Evolutionary conservation across 495 filamentous ascomycete genomes (phyloP).

Genomic region (Durotheca rogersii): DNA sequence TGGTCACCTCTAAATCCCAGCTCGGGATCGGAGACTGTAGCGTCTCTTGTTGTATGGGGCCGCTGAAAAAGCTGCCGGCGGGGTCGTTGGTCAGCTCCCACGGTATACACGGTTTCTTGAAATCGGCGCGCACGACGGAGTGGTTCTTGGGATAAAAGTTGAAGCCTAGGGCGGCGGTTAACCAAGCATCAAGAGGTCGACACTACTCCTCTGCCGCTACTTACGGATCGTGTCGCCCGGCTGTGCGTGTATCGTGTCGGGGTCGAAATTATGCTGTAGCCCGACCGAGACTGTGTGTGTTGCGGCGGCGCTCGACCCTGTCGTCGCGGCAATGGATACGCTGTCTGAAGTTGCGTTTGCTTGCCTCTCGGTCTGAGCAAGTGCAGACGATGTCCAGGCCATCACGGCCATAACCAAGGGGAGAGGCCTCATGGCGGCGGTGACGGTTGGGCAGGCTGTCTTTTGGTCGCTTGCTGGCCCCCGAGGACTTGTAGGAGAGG

Average conservation of each 20-base stretch:
- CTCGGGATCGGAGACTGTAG: constrained; percentile 48
- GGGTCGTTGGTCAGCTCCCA: constrained; percentile 48
- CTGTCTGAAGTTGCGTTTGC: neutral
- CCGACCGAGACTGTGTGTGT: constrained; percentile 14
- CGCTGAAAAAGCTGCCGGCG: constrained; percentile 11
- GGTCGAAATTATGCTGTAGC: constrained; percentile 12
- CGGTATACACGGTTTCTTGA: constrained; percentile 56
- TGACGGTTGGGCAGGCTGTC: neutral
- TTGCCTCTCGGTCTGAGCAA: constrained; percentile 3
- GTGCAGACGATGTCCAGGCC: neutral
- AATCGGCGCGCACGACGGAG: constrained; percentile 58
- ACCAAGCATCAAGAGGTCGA: neutral
- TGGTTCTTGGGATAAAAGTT: constrained; percentile 61
- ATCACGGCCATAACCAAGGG: neutral
- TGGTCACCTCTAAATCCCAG: constrained; percentile 50
- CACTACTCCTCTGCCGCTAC: neutral
- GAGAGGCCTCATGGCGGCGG: constrained; percentile 2
- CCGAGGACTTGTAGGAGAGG: neutral
- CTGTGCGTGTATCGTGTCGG: constrained; percentile 11
- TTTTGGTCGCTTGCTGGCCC: neutral
- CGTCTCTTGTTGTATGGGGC: constrained; percentile 2
- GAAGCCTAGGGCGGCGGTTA: constrained; percentile 38
- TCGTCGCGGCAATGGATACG: neutral
- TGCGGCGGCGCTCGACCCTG: constrained; percentile 1
- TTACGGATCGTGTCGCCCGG: constrained; percentile 18